Evolutionary conservation across 1,284 basidiomycete genomes (phyloP).

Genomic region (Ustilago trichophora): DNA sequence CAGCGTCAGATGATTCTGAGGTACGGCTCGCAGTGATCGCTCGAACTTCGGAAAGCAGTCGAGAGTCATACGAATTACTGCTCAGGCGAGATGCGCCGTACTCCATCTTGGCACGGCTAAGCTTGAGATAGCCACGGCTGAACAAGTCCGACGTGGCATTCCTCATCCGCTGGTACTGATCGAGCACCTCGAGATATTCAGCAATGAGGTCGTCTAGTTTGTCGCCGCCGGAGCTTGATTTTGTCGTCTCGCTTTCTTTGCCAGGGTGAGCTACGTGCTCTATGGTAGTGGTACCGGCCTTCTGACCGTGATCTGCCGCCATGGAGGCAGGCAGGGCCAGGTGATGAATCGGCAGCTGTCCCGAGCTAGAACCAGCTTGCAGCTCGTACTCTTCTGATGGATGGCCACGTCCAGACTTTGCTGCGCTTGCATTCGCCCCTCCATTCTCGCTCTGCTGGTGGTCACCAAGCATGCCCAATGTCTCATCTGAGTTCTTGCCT

Average conservation of each 20-base stretch:
- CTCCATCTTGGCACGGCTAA: conserved; percentile 51
- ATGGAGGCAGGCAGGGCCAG: conserved; percentile 19
- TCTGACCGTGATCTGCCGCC: no score
- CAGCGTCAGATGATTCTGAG: background rate
- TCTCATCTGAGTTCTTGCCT: conserved; percentile 24
- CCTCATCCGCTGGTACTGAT: conserved; percentile 33
- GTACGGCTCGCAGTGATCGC: background rate
- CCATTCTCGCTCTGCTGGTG: background rate
- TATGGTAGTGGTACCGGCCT: no score
- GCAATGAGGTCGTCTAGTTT: conserved; percentile 30
- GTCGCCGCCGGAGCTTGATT: no score
- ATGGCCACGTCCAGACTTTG: background rate
- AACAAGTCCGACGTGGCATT: conserved; percentile 3
- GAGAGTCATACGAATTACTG: conserved; percentile 46
- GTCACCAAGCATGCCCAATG: conserved; percentile 15
- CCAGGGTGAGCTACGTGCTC: no score
- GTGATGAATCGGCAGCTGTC: conserved; percentile 26
- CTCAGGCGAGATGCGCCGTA: conserved; percentile 36
- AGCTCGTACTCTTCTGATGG: conserved; percentile 21
- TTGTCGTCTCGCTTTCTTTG: no score
- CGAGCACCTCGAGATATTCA: conserved; percentile 46
- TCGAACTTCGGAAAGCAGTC: conserved; percentile 19
- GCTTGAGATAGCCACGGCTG: conserved; percentile 35
- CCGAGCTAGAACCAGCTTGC: conserved; percentile 1
- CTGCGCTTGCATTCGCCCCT: background rate